A percentile compares a stretch with the other conserved stretches of the same genome.
Conservation (phyloP, 257 asterid genomes). For the Solanum arcanum region DNA sequence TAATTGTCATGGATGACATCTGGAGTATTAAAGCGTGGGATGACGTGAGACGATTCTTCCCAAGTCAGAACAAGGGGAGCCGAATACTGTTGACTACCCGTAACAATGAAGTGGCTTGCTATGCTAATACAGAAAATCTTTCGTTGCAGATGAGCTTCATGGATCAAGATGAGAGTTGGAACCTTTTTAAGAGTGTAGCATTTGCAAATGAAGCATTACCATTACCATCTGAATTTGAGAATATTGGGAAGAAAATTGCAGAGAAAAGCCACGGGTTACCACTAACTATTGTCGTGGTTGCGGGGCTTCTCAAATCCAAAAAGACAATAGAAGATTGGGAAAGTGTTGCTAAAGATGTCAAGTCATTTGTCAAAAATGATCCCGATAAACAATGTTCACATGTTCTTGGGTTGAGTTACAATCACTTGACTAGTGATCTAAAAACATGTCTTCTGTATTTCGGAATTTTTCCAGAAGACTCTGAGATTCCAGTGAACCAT, state of each 20-base stretch:
- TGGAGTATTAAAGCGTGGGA: not conserved
- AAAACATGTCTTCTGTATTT: conserved; percentile 2
- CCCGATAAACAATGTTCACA: not conserved
- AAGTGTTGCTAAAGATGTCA: not conserved
- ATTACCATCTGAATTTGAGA: not conserved
- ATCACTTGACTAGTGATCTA: not conserved
- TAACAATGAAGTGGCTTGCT: not conserved
- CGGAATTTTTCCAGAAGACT: not conserved
- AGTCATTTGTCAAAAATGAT: not conserved
- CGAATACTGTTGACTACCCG: conserved; percentile 6
- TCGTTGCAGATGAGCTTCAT: not conserved
- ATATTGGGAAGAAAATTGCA: not conserved
- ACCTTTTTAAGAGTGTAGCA: not conserved
- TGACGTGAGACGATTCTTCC: not conserved
- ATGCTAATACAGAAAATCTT: not conserved
- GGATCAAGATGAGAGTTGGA: not conserved
- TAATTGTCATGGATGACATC: conserved; percentile 14
- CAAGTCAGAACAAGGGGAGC: not conserved
- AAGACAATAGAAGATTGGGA: not conserved
- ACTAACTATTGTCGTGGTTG: not conserved
- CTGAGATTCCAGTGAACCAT: not conserved
- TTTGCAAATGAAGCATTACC: not conserved
- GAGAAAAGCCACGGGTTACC: not conserved
- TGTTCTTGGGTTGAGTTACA: not conserved
- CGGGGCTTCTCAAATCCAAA: not conserved